phyloP scores from a whole-genome alignment of 768 basidiomycete genomes.

The Filobasidium floriforme region DNA sequence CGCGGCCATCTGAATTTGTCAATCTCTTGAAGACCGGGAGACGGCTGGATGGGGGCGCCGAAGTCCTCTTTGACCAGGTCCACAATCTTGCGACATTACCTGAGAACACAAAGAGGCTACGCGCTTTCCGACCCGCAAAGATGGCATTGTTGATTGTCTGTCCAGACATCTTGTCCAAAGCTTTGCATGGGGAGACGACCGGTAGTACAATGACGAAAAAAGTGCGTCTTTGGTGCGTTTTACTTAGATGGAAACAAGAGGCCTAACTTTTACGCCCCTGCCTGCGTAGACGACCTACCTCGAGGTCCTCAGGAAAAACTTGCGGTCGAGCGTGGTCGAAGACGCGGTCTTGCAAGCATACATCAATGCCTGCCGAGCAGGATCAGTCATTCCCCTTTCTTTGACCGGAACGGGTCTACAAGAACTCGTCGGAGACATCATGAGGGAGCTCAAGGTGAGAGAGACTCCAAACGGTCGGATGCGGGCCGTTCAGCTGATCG shows the following conservation, averaged over 20 bases:
- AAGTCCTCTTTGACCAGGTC: slow-evolving; percentile 76
- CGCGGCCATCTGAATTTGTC: slow-evolving; percentile 69
- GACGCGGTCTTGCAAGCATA: slow-evolving; percentile 13
- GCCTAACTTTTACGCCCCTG: neutral
- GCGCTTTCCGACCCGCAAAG: slow-evolving; percentile 67
- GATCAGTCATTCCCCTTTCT: slow-evolving; percentile 8
- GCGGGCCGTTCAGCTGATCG: neutral
- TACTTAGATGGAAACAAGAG: neutral
- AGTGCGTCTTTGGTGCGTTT: slow-evolving; percentile 10
- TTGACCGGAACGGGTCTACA: slow-evolving; percentile 13
- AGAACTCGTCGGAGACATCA: slow-evolving; percentile 16
- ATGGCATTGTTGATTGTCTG: slow-evolving; percentile 66
- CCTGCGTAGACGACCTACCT: slow-evolving; percentile 4
- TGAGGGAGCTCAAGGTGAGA: slow-evolving; percentile 16
- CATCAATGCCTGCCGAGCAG: slow-evolving; percentile 17
- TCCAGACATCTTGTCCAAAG: slow-evolving; percentile 62
- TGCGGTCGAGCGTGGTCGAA: slow-evolving; percentile 15
- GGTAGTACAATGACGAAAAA: slow-evolving; percentile 31
- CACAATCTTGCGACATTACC: slow-evolving; percentile 45
- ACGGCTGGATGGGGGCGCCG: slow-evolving; percentile 68
- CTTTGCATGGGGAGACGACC: slow-evolving; percentile 30
- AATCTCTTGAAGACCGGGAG: slow-evolving; percentile 58
- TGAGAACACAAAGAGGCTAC: slow-evolving; percentile 46
- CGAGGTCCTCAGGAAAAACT: slow-evolving; percentile 5
- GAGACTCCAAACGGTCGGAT: neutral